Conservation (phyloP, 495 filamentous ascomycete species). For the Evernia prunastri region DNA sequence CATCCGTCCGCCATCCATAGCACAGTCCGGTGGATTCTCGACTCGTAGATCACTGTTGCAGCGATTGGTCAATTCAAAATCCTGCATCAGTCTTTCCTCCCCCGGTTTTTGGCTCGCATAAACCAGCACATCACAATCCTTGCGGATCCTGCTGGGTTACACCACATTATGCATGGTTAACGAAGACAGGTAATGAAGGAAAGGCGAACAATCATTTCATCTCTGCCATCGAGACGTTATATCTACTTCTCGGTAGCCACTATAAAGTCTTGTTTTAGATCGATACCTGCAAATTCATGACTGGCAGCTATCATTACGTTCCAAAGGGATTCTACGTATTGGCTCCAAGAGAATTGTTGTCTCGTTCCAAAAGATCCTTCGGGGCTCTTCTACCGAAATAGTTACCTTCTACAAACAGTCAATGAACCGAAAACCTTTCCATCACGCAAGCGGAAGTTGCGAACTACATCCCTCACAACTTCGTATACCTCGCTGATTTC, state of each 20-base stretch:
- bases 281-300: not conserved
- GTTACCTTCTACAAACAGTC: constrained; percentile 18
- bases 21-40: not conserved
- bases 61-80: constrained; percentile 8
- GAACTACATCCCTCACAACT: not conserved
- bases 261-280: not conserved
- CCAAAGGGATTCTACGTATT: not conserved
- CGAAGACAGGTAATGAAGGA: not conserved
- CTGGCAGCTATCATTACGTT: not conserved
- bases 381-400: constrained; percentile 5
- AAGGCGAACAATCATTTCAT: not conserved
- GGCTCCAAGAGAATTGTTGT: not conserved
- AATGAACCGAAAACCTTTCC: not conserved
- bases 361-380: constrained; percentile 8
- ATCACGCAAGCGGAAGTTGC: constrained; percentile 7
- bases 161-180: constrained; percentile 3
- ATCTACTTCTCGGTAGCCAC: not conserved
- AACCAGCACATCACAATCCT: constrained; percentile 7
- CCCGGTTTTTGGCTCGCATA: constrained; percentile 5
- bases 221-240: not conserved
- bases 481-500: not conserved
- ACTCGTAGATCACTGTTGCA: constrained; percentile 7
- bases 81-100: constrained; percentile 5
- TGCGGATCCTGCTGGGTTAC: not conserved
- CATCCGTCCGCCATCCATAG: not conserved